Evolutionary conservation across 163 green algal species (phyloP), one percentile per base, ranked within the genome.

Genomic region (Picocystis sp.): DNA sequence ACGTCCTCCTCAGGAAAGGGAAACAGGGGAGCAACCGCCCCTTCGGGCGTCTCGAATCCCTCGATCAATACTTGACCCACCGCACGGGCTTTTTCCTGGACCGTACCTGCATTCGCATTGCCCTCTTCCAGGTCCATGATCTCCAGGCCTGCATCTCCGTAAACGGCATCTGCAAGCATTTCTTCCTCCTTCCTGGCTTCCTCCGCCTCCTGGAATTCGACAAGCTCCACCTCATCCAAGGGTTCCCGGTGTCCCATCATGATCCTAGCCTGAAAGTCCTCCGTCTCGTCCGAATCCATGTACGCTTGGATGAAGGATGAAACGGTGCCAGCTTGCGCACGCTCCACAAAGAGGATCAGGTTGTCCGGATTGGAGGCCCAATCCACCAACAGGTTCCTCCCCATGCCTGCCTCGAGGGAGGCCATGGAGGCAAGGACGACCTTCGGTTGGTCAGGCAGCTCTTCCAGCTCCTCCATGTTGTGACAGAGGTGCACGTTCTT

Each of bases 381-480:
- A 8, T 85, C 56, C n/a, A 77, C 54, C 47, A 91, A 66, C 47
- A 93, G 57, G 49, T 86, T 45, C 11, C 72, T 53, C 2, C 74
- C 57, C 22, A 69, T 50, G n/a, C 83, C 83, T 2, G 33, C 43
- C 23, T 84, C 71, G 22, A 92, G 52, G 17, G 56, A 76, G 5
- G 64, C 56, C 21, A 69, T 50, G 2, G 67, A 74, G 2, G 82
- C 81, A 17, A 92, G 60, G 15, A 93, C 79, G 9, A 92, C 75
- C 64, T 72, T 76, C 13, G 78, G 79, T 1, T 73, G 75, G 9
- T 61, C 23, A 21, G 68, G 64, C 23, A 87, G 57, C 13, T 60
- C 53, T 1, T 49, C 53, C 33, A 85, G 62, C 55, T 87, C 70
- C n/a, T 69, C 60, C 22, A 57, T 19, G 15, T 44, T 65, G 13